Evolutionary conservation across 148 eudicot genomes (phyloP), one percentile per base, ranked within the genome.

Genomic region (Arbutus unedo): DNA sequence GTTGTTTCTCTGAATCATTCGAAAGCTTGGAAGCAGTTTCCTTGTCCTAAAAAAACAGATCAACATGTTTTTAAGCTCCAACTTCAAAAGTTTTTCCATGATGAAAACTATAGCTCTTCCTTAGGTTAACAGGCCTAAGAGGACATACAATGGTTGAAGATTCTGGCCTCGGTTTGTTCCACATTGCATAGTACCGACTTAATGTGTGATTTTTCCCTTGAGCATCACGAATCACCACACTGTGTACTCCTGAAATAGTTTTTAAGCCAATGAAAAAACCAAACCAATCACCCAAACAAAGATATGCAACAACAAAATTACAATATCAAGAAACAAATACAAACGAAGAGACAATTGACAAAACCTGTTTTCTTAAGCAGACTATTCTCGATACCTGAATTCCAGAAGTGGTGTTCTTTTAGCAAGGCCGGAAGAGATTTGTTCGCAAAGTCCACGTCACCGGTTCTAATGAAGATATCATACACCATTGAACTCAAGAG

Each of bases 151-250:
- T 89, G 67, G 96, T 93, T 59, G 89, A 90, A 19, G 99, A 96
- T 85, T 96, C 99, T 77, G 99, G 99, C 84, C 99, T 92, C 44
- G 99, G 99, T 81, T 91, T 80, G 79, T 94, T 83, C 99, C 99
- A 96, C 94, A 87, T 93, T 53, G 99, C 99, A 84, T 94, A 93
- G 60, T 94, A 94, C 81, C 98, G 88, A 85, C 92, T 94, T 67
- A 96, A 91, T 79, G 71, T 85, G 79, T 92, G 93, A 56, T 47
- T 86, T 59, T 25, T 70, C 53, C 95, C 98, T 85, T 83, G 77
- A 56, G 91, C 81, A 86, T 94, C 99, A 79, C 81, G 78, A 87
- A 96, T 85, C 1, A 74, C 88, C 85, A 96, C 95, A 84, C 90
- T 92, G 87, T 96, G 99, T 44, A 96, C 84, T 83, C 94, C 98